These are phyloP conservation scores for Corylus americana DNA, from an alignment of 306 rosid species.

Conservation along the genomic window DNA sequence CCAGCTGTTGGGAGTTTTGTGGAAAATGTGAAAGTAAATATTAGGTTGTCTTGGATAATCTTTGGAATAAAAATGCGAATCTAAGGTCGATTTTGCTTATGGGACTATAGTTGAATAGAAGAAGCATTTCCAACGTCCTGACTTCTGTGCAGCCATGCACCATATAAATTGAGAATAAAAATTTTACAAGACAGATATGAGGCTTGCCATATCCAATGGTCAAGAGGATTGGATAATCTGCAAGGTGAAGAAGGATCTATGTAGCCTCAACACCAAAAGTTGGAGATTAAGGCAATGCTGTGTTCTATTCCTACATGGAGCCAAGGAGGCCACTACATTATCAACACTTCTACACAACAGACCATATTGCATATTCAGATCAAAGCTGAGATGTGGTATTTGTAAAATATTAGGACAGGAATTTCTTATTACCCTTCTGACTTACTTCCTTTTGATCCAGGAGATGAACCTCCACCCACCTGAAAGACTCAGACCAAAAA, in stretches of 20 bases:
- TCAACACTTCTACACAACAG: conserved; percentile 10
- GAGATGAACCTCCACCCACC: conserved; percentile 46
- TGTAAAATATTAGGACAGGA: conserved; percentile 2
- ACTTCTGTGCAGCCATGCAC: no score
- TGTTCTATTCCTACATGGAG: conserved; percentile 21
- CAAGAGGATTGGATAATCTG: neutral
- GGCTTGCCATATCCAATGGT: neutral
- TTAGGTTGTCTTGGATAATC: neutral
- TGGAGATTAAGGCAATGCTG: neutral
- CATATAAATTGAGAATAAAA: neutral
- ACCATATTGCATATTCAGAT: neutral
- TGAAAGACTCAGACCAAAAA: conserved; percentile 35
- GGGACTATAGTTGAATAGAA: neutral
- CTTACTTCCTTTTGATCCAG: conserved; percentile 57
- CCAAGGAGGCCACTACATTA: neutral
- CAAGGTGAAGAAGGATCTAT: neutral
- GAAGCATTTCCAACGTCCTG: neutral
- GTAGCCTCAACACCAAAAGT: conserved; percentile 1
- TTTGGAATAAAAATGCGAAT: neutral
- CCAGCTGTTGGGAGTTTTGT: neutral
- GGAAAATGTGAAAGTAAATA: neutral
- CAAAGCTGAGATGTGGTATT: conserved; percentile 11
- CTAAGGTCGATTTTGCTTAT: neutral
- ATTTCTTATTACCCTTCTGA: conserved; percentile 52
- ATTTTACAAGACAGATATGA: no score